These are phyloP conservation scores for Staphylotrichum longicolle DNA, from an alignment of 495 filamentous ascomycete species.

Conservation along the genomic window DNA sequence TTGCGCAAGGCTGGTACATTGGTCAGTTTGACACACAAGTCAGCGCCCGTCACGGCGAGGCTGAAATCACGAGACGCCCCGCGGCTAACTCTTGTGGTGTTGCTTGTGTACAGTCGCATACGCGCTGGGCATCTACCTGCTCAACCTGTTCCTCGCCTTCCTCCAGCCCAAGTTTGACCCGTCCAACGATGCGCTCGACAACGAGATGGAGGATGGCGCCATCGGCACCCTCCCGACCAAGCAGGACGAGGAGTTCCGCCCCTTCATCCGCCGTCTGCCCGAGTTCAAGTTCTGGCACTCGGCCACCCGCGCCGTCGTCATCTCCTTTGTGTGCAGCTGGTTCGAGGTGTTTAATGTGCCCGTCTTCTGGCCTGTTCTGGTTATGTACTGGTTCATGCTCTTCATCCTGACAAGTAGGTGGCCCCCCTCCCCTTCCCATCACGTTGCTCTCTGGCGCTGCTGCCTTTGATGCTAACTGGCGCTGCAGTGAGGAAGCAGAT, in stretches of 20 bases:
- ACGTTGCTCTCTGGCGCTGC: too few relatives aligned
- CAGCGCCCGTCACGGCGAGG: too few relatives aligned
- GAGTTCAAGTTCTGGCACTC: slow-evolving; percentile 99
- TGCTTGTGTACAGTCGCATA: slow-evolving; percentile 69
- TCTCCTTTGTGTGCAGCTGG: slow-evolving; percentile 88
- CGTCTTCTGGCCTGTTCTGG: slow-evolving; percentile 97
- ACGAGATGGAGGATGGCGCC: slow-evolving; percentile 91
- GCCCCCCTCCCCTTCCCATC: background rate
- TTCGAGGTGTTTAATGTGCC: slow-evolving; percentile 91
- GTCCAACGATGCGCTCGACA: slow-evolving; percentile 83
- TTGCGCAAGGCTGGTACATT: slow-evolving; percentile 98
- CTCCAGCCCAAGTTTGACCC: slow-evolving; percentile 98
- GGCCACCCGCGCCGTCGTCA: slow-evolving; percentile 80
- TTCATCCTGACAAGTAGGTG: slow-evolving; percentile 89
- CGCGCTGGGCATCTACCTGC: slow-evolving; percentile 96
- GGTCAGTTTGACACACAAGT: slow-evolving; percentile 53
- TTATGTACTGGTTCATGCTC: slow-evolving; percentile 97
- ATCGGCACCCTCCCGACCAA: slow-evolving; percentile 80
- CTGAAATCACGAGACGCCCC: too few relatives aligned
- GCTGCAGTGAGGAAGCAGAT: slow-evolving; percentile 89
- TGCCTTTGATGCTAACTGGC: slow-evolving; percentile 28
- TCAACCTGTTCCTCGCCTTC: slow-evolving; percentile 99
- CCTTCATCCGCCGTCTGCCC: slow-evolving; percentile 91
- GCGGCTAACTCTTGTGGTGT: slow-evolving; percentile 19
- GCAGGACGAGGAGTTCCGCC: slow-evolving; percentile 93